A percentile compares a stretch with the other conserved stretches of the same genome.
These are phyloP conservation scores for Fomitiporia mediterranea DNA, from an alignment of 1,284 basidiomycete genomes.

Conservation along the genomic window DNA sequence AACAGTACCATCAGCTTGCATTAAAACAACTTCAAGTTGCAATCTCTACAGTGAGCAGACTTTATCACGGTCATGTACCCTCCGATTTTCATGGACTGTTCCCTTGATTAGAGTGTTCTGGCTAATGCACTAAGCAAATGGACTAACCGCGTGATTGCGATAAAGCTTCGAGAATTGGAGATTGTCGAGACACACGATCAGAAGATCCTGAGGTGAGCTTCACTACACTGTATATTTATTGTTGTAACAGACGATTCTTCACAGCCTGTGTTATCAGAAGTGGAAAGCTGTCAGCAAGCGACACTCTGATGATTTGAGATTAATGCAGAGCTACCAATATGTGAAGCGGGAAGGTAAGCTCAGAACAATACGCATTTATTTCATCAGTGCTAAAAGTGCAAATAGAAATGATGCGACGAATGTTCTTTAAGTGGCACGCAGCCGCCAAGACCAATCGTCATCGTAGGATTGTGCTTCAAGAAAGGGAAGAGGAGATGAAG, in stretches of 20 bases:
- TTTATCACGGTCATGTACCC: conserved; percentile 46
- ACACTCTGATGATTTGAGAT: conserved; percentile 62
- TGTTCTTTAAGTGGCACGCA: conserved; percentile 67
- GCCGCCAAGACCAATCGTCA: conserved; percentile 53
- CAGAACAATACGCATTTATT: background rate
- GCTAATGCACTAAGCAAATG: conserved; percentile 46
- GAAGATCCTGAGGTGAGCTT: conserved; percentile 43
- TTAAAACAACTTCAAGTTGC: conserved; percentile 6
- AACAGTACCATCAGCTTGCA: conserved; percentile 7
- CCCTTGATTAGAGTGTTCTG: conserved; percentile 45
- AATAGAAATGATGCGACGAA: conserved; percentile 60
- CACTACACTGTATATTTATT: background rate
- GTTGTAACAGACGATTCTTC: background rate
- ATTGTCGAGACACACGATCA: conserved; percentile 47
- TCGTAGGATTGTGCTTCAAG: conserved; percentile 50
- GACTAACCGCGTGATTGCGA: conserved; percentile 67
- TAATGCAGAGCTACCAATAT: conserved; percentile 77
- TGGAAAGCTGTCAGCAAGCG: conserved; percentile 60
- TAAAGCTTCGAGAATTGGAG: conserved; percentile 67
- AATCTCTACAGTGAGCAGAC: background rate
- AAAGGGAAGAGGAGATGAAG: conserved; percentile 60
- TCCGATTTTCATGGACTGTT: conserved; percentile 26
- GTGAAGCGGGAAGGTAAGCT: conserved; percentile 67
- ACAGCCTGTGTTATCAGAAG: conserved; percentile 34
- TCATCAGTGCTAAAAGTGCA: background rate